These are phyloP conservation scores for Phytophthora foliorum DNA, from an alignment of 352 stramenopile genomes.

Conservation along the genomic window DNA sequence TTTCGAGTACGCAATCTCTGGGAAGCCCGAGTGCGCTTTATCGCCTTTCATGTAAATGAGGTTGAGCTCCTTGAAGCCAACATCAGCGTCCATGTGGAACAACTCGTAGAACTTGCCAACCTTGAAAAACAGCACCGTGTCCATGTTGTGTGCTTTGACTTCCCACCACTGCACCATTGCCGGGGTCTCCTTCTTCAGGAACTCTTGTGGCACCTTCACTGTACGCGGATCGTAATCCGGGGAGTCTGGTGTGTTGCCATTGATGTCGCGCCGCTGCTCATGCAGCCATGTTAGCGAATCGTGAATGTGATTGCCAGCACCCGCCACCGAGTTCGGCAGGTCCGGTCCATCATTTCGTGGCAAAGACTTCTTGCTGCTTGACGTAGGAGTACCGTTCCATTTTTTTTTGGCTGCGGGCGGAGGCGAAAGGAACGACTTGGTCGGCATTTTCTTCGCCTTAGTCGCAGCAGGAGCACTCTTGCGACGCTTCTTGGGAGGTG, in stretches of 20 bases:
- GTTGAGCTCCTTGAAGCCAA: slow-evolving; percentile 96
- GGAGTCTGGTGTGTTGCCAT: slow-evolving; percentile 82
- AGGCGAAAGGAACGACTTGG: slow-evolving; percentile 54
- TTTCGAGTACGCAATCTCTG: slow-evolving; percentile 98
- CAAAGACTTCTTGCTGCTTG: slow-evolving; percentile 42
- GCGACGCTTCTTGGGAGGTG: slow-evolving; percentile 50
- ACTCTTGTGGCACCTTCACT: slow-evolving; percentile 89
- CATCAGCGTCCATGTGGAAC: slow-evolving; percentile 98
- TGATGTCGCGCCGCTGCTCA: slow-evolving; percentile 88
- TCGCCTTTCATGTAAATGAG: slow-evolving; percentile 99
- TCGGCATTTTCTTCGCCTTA: slow-evolving; percentile 34
- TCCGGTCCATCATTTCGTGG: slow-evolving; percentile 28
- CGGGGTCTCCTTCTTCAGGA: slow-evolving; percentile 93
- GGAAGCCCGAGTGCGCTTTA: slow-evolving; percentile 98
- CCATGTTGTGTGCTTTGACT: slow-evolving; percentile 97
- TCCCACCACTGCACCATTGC: slow-evolving; percentile 99
- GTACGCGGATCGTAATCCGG: slow-evolving; percentile 95
- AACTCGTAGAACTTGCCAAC: slow-evolving; percentile 98
- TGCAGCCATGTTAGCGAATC: slow-evolving; percentile 94
- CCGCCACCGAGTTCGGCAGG: slow-evolving; percentile 51
- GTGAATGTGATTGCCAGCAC: slow-evolving; percentile 86
- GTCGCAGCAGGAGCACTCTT: slow-evolving; percentile 43
- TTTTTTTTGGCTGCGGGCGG: slow-evolving; percentile 42
- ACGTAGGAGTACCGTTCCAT: slow-evolving; percentile 19
- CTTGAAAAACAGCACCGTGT: slow-evolving; percentile 99